A percentile compares a stretch with the other conserved stretches of the same genome.
Evolutionary conservation across 192 early-diverging fungal species (phyloP).

Genomic region (Blastocladiella britannica): DNA sequence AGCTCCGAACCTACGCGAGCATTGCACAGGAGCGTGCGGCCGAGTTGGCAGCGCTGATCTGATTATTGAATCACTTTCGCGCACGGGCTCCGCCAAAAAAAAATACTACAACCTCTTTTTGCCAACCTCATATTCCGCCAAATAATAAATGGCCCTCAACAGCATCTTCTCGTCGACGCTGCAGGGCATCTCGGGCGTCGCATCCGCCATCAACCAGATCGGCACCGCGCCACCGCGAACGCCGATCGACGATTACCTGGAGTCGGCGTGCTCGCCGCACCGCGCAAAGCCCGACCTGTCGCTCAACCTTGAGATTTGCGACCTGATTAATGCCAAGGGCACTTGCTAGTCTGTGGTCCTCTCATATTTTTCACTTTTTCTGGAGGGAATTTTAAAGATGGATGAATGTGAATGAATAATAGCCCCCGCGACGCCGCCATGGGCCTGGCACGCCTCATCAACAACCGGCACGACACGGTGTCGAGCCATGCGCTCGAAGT

Average conservation of each 20-base stretch:
- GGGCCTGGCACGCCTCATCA: constrained; percentile 40
- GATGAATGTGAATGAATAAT: not conserved
- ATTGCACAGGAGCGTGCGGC: too few relatives aligned
- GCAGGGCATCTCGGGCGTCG: not conserved
- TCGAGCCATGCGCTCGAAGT: constrained; percentile 45
- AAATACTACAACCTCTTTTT: too few relatives aligned
- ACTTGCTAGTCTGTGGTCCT: constrained; percentile 43
- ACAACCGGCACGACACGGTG: constrained; percentile 29
- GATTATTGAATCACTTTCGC: too few relatives aligned
- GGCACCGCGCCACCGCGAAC: not conserved
- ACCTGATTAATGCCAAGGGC: constrained; percentile 78
- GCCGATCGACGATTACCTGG: constrained; percentile 8
- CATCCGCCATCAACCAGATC: not conserved
- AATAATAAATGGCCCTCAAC: not conserved
- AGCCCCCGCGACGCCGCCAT: constrained; percentile 60
- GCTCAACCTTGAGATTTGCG: constrained; percentile 86
- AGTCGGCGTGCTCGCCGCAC: constrained; percentile 53
- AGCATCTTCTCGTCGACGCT: not conserved
- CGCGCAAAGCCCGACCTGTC: constrained; percentile 55
- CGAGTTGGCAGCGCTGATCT: too few relatives aligned
- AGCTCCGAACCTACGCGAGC: too few relatives aligned
- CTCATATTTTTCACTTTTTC: constrained; percentile 3
- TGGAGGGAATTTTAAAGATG: not conserved
- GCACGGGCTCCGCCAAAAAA: too few relatives aligned
- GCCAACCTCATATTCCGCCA: too few relatives aligned